phyloP scores from a whole-genome alignment of 768 basidiomycete genomes.

The Auricularia auricula-judae region DNA sequence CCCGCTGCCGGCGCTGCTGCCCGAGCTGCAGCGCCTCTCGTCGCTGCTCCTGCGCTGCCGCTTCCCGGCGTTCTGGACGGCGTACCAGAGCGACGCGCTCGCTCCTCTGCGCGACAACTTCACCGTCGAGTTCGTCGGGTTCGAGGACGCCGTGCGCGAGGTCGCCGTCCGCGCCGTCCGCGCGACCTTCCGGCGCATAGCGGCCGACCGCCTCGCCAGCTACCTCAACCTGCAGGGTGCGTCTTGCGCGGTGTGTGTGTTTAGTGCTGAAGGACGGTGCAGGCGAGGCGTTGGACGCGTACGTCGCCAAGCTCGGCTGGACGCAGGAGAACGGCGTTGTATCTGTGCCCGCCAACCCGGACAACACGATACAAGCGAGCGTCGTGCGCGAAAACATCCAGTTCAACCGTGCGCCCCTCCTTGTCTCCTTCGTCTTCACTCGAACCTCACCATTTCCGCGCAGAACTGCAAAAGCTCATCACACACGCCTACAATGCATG shows the following conservation, averaged over 20 bases:
- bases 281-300: constrained; percentile 50
- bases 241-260: neutral
- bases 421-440: constrained; percentile 2
- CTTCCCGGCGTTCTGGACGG: constrained; percentile 78
- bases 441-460: constrained; percentile 4
- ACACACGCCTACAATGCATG: constrained; percentile 35
- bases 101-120: constrained; percentile 75
- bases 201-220: constrained; percentile 49
- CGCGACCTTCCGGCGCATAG: constrained; percentile 68
- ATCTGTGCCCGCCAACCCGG: constrained; percentile 66
- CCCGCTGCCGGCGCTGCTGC: constrained; percentile 61
- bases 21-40: constrained; percentile 55
- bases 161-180: constrained; percentile 69
- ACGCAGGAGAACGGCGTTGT: constrained; percentile 48
- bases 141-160: constrained; percentile 71
- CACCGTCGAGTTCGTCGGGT: constrained; percentile 72
- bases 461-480: constrained; percentile 70
- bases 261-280: neutral
- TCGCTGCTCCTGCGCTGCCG: constrained; percentile 71
- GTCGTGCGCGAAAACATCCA: constrained; percentile 76
- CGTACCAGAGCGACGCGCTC: constrained; percentile 59
- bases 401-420: constrained; percentile 53
- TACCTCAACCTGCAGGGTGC: constrained; percentile 61
- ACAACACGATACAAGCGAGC: constrained; percentile 80
- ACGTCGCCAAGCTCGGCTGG: constrained; percentile 61